Base-by-base conservation (phyloP, 169 alveolate species). In the Plasmodium gallinaceum region DNA sequence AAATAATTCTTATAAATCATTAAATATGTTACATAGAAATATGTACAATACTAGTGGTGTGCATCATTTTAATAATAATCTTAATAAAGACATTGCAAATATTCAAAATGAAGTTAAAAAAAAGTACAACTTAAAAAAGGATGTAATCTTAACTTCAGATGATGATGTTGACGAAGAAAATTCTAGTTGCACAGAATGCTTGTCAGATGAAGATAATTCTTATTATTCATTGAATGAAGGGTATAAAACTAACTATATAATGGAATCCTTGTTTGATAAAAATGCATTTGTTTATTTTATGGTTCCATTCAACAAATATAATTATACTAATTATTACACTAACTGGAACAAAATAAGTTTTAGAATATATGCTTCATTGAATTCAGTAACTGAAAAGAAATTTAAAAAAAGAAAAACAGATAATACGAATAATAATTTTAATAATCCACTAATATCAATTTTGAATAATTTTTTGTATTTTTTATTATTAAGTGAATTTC, bases 271-370 rank as follows among this genome's bases (percentile, higher is more conserved):
- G 5, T 83, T 83, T 61, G 91, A 83, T 83, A 83, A 68, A 43
- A 83, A 66, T 57, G 66, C 91, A 2, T 83, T 68, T 51, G 72
- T 83, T n/a, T 83, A 83, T 61, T 83, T 83, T 71, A 60, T 58
- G 52, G 91, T 83, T 0, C 91, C 91, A 6, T 83, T 68, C 66
- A 83, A 83, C 57, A 83, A 83, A 68, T 83, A 83, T 71, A 83
- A 73, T 46, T 83, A 83, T 54, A 83, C 91, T 10, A 83, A 68
- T 68, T 83, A 83, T 68, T 83, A 68, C 45, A 83, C 70, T 14
- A 83, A 83, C 52, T 83, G 91, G 91, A 83, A 83, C 61, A 83
- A 83, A 52, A 16, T 83, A 37, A 83, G 91, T 57, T 83, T 83
- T 83, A 71, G 83, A 8, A 68, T 83, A 64, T 83, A 83, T 72